Conservation (phyloP, 2,329 filamentous ascomycete species). For the Penicillium fuscoglaucum region DNA sequence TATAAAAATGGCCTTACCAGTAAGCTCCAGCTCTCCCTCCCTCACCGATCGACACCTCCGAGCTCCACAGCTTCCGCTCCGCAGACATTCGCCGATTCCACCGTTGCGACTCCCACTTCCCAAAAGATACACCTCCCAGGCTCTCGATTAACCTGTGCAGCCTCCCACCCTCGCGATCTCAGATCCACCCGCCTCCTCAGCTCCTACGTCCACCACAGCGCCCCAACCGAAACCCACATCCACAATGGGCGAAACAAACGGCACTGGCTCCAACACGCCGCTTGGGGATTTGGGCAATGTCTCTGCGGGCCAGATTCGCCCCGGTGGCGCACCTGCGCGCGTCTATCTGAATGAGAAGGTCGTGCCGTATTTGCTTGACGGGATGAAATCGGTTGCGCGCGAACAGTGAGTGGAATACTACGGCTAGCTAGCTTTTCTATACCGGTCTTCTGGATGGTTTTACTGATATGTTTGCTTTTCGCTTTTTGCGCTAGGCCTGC, state of each 20-base stretch:
- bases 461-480: not conserved
- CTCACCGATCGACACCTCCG: not conserved
- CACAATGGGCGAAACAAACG: slow-evolving; percentile 27
- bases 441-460: not conserved
- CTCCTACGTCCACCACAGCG: not conserved
- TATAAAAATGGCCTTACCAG: not conserved
- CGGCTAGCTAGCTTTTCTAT: not conserved
- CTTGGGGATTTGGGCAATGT: slow-evolving; percentile 47
- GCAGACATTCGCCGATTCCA: not conserved
- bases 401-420: slow-evolving; percentile 62
- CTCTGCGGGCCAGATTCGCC: slow-evolving; percentile 54
- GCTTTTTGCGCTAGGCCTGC: slow-evolving; percentile 53
- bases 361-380: slow-evolving; percentile 67
- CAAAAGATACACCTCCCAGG: not conserved
- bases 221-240: not conserved
- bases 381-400: slow-evolving; percentile 70
- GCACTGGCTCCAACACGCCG: slow-evolving; percentile 27
- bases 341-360: slow-evolving; percentile 72
- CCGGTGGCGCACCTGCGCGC: slow-evolving; percentile 68
- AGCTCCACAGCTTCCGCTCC: slow-evolving; percentile 12
- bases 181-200: not conserved
- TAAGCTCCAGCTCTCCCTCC: not conserved
- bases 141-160: not conserved
- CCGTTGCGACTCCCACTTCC: not conserved
- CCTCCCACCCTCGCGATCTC: not conserved